Evolutionary conservation across 768 basidiomycete species (phyloP).

Genomic region (Calocybe indica): DNA sequence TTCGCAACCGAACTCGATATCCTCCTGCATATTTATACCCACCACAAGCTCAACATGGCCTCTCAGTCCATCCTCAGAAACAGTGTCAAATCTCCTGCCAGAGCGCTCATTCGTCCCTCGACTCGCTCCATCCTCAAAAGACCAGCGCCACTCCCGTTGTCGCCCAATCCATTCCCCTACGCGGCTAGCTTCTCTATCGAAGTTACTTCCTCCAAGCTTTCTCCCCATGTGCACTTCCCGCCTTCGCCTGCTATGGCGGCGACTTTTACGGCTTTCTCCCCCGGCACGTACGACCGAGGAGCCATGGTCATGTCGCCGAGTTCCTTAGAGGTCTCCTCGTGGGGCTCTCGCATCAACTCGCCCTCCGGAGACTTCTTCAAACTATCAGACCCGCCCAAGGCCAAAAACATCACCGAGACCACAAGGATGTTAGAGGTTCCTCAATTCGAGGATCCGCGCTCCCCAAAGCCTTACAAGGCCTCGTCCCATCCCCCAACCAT

Average conservation of each 20-base stretch:
- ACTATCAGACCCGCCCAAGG: constrained; percentile 25
- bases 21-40: no score
- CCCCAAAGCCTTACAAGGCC: constrained; percentile 22
- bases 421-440: no score
- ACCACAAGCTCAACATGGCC: constrained; percentile 24
- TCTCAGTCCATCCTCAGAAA: constrained; percentile 30
- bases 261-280: constrained; percentile 52
- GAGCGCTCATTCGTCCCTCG: constrained; percentile 19
- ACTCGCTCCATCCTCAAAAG: constrained; percentile 36
- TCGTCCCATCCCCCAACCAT: neutral
- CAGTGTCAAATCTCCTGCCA: constrained; percentile 26
- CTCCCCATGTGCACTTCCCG: constrained; percentile 62
- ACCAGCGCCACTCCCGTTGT: constrained; percentile 30
- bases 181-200: constrained; percentile 25
- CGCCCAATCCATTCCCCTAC: constrained; percentile 24
- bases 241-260: constrained; percentile 52
- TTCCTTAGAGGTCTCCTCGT: constrained; percentile 44
- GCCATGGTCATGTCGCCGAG: constrained; percentile 59
- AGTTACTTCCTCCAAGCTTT: constrained; percentile 25
- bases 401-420: no score
- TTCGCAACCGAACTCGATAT: neutral
- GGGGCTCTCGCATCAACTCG: constrained; percentile 43
- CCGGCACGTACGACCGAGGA: constrained; percentile 56
- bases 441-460: constrained; percentile 31
- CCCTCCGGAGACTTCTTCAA: constrained; percentile 29